Evolutionary conservation across 257 asterid genomes (phyloP), one percentile per base, ranked within the genome.

Genomic region (Primulina huaijiensis): DNA sequence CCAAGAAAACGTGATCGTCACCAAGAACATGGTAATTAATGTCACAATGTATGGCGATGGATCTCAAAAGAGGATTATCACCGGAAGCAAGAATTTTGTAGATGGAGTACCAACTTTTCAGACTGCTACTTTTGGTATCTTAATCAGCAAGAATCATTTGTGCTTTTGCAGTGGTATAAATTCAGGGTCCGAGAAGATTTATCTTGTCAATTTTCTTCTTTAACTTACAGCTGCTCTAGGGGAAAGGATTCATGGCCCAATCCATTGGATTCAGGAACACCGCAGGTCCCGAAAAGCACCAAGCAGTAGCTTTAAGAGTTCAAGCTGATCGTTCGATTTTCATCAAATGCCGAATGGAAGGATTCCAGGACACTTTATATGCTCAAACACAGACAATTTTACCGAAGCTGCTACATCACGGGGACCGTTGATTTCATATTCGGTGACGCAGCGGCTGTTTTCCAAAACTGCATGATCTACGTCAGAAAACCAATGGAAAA

Each of bases 281-380:
- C 0, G 99, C 99, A 0, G 99, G 99, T 0, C 87, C 96, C 0
- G 96, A 90, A 11, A 93, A 90, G 73, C 89, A 84, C 46, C 97
- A 93, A 46, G 99, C 97, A 8, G 99, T 90, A 70, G 99, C 99
- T 11, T 84, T 93, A 6, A 72, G 96, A 16, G 96, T 89, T 8
- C 95, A 89, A 74, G 67, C 95, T 0, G 96, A 90, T 72, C 88
- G 83, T 0, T 68, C 90, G 2, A 70, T 85, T 29, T 87, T 93
- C 77, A n/a, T 89, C 21, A 89, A 83, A 65, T 93, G 97, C 60
- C 77, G 99, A 5, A 86, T 90, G 92, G 97, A 89, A 50, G 97
- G 92, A 0, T 88, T 77, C 80, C 89, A 93, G 53, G 84, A 79
- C 70, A 80, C 92, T 0, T 79, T 93, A 0, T 87, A 89, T 57